A percentile compares a stretch with the other conserved stretches of the same genome.
Conservation (phyloP, 805 yeast genomes). For the Schwanniomyces polymorphus region DNA sequence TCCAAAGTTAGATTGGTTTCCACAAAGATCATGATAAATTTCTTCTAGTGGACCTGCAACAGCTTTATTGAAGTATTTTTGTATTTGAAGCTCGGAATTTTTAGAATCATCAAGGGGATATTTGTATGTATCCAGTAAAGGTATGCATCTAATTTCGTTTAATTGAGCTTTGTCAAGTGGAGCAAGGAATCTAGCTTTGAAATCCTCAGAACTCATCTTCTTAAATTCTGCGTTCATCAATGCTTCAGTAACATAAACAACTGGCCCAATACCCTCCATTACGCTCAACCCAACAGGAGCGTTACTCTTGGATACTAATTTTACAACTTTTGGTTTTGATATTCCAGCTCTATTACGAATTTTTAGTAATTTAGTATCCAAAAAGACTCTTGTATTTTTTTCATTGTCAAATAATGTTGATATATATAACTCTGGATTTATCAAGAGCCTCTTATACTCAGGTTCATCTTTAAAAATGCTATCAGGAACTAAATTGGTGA, state of each 20-base stretch:
- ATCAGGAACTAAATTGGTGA: not conserved
- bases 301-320: no score
- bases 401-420: not conserved
- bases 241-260: no score
- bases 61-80: not conserved
- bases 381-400: constrained; percentile 1
- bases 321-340: no score
- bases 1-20: not conserved
- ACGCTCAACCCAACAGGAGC: no score
- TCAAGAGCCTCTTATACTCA: not conserved
- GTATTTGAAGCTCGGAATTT: not conserved
- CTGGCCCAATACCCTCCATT: no score
- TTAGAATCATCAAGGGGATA: not conserved
- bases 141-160: not conserved
- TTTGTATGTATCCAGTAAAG: not conserved
- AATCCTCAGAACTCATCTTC: constrained; percentile 1
- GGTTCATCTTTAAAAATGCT: not conserved
- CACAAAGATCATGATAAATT: not conserved
- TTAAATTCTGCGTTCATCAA: constrained; percentile 1
- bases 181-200: constrained; percentile 2
- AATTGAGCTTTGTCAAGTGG: constrained; percentile 1
- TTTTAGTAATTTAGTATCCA: constrained; percentile 2
- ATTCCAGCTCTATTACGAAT: no score
- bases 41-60: not conserved
- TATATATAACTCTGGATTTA: not conserved